Evolutionary conservation across 257 asterid genomes (phyloP), one percentile per base, ranked within the genome.

Genomic region (Schizonepeta tenuifolia): DNA sequence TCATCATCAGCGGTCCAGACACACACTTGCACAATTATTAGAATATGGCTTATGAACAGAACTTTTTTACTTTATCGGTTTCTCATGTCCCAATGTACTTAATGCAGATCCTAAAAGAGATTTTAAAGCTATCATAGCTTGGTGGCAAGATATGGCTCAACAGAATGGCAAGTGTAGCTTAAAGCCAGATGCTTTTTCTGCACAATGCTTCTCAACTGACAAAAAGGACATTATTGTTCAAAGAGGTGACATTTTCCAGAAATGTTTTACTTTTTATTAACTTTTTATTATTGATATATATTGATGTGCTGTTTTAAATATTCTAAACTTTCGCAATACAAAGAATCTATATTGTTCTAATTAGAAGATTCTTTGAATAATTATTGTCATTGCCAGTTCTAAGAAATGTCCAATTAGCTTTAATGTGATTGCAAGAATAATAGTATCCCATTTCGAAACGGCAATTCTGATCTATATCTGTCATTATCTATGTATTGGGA

Each of bases 141-240:
- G 99, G 99, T 95, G 98, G 99, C 88, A 90, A 88, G 99, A 90
- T 71, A 95, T 95, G 99, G 98, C 97, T 76, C 95, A 87, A 73
- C 88, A 85, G 77, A 95, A 88, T 80, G 88, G 86, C 77, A 87
- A 86, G 81, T 77, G 86, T 78, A 78, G 67, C 78, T 15, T 71
- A 60, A 77, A 71, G 69, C 70, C 80, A 49, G 84, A 74, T 65
- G 55, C 82, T 72, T 40, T 65, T 68, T 28, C 77, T 68, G 64
- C 67, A 58, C 77, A 73, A 60, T 55, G 75, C 79, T 76, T 69
- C 65, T 77, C 78, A 68, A 67, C 71, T 67, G 71, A 75, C 76
- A 83, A 72, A 78, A 77, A 71, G 73, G 69, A 70, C 75, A 83
- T 60, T 62, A 54, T 62, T 74, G 72, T 84, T 74, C 81, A 78